These are phyloP conservation scores for Hypoxylon trugodes DNA, from an alignment of 495 filamentous ascomycete genomes.

Conservation along the genomic window DNA sequence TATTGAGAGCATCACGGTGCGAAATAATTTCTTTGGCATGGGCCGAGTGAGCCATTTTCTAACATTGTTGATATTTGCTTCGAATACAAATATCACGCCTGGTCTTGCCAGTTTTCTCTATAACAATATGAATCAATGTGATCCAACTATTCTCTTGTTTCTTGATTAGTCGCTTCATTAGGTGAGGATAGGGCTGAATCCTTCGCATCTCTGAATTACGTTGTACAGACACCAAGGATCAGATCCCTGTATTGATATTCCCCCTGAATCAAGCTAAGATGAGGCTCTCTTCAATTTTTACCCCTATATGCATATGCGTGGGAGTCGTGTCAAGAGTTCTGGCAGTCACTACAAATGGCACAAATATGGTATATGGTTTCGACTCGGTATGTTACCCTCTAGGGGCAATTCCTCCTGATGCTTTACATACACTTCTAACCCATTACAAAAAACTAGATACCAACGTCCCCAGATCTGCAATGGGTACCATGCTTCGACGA, in stretches of 20 bases:
- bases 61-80: no score
- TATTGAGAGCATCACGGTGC: no score
- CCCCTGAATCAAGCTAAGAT: background rate
- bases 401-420: constrained; percentile 25
- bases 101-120: no score
- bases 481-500: constrained; percentile 44
- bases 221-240: no score
- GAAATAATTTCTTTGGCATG: no score
- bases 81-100: no score
- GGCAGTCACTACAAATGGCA: constrained; percentile 8
- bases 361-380: constrained; percentile 26
- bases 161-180: background rate
- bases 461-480: constrained; percentile 26
- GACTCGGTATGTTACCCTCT: constrained; percentile 37
- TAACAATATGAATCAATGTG: no score
- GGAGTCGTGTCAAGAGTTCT: constrained; percentile 4
- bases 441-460: constrained; percentile 38
- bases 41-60: no score
- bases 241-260: no score
- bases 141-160: no score
- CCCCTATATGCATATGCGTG: background rate
- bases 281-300: background rate
- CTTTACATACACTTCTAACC: constrained; percentile 34
- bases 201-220: background rate
- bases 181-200: background rate